Base-by-base conservation (phyloP, 768 basidiomycete species). In the Zangia roseola region DNA sequence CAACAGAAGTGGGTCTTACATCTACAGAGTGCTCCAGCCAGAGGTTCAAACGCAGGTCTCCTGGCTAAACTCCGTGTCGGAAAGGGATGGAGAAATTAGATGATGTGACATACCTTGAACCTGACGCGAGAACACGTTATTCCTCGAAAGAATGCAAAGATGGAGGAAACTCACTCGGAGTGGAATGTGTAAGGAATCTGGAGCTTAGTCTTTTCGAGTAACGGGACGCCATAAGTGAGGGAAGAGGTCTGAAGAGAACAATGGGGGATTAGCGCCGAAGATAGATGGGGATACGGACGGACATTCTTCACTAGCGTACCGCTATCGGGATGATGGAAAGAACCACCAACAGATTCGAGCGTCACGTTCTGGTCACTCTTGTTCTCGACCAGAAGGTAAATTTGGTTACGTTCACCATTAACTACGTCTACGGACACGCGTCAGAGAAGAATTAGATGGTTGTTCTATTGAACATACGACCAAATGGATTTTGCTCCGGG, bases 351-450 rank as follows among this genome's bases (percentile, higher is more conserved):
- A 57, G 69, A 77, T 51, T 81, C 64, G 16, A 92, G 70, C 2
- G 87, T 88, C 41, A 87, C 74, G 54, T 91, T 88, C 58, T 75
- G 77, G 56, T 79, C 79, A 10, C 86, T 85, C 65, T 80, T 86
- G 69, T 90, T 93, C 68, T 90, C 88, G 12, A 92, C 74, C 23
- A 74, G 67, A 41, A 93, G 67, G 21, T 69, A 69, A 28, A 93
- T 70, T 26, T 77, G 70, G 63, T 91, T 93, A 61, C 78, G 81
- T 73, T 90, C 87, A 50, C 90, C 90, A 57, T 93, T 93, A 26
- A 91, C 82, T 41, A 92, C 72, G 50, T 91, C 90, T 92, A 59
- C n/a, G 53, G 33, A 26, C 19, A 46, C n/a, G 37, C 33, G 45
- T 59, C 33, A 60, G 31, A 30, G 7, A 8, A 38, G 44, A 54